phyloP scores from a whole-genome alignment of 169 alveolate species.

The Plasmodium yoelii region DNA sequence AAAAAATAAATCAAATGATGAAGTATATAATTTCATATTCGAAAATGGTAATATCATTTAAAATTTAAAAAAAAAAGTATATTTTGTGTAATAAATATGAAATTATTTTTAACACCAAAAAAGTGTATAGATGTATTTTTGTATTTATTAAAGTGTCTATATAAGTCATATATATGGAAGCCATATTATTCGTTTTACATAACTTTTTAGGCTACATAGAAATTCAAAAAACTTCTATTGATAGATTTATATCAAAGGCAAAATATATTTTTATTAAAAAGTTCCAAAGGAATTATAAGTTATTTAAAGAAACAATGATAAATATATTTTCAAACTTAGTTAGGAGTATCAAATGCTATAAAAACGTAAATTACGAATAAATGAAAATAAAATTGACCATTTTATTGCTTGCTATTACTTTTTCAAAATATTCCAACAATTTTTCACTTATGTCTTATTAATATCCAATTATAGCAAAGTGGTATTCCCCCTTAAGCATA shows the following conservation, averaged over 20 bases:
- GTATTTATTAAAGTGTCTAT: neutral
- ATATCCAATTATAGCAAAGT: too few relatives aligned
- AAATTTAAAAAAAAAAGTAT: slow-evolving; percentile 7
- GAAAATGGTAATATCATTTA: slow-evolving; percentile 31
- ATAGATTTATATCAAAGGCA: slow-evolving; percentile 41
- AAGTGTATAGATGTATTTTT: neutral
- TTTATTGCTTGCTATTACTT: neutral
- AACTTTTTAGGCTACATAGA: slow-evolving; percentile 55
- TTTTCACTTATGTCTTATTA: neutral
- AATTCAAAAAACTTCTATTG: slow-evolving; percentile 70
- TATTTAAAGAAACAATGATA: slow-evolving; percentile 49
- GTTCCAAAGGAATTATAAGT: slow-evolving; percentile 17
- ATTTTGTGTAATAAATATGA: neutral
- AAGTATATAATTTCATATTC: slow-evolving; percentile 67
- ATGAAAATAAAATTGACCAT: neutral
- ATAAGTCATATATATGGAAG: neutral
- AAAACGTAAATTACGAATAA: slow-evolving; percentile 46
- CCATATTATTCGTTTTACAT: neutral
- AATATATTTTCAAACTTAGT: slow-evolving; percentile 36
- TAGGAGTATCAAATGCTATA: slow-evolving; percentile 42
- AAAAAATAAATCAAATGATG: slow-evolving; percentile 10
- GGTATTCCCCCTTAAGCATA: too few relatives aligned
- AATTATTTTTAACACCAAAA: neutral
- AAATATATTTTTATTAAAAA: slow-evolving; percentile 28
- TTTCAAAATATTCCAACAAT: neutral